Evolutionary conservation across 108 stramenopile species (phyloP).

Genomic region (Cyclotella baltica): DNA sequence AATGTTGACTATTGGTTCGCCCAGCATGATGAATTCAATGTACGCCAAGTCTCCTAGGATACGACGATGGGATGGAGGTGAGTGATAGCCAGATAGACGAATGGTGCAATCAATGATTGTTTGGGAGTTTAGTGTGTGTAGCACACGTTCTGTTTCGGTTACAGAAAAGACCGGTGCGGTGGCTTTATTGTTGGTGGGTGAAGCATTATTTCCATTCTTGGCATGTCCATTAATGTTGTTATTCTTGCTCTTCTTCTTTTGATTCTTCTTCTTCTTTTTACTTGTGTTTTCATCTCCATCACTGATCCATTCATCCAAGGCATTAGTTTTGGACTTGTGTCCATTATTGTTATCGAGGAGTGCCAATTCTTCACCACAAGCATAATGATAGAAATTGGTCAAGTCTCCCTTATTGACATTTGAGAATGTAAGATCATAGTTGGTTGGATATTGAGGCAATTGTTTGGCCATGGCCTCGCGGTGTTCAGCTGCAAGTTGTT

Average conservation of each 20-base stretch:
- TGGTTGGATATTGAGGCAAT: slow-evolving; percentile 6
- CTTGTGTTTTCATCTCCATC: slow-evolving; percentile 32
- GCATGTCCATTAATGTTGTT: neutral
- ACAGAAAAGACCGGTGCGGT: neutral
- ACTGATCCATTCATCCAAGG: slow-evolving; percentile 6
- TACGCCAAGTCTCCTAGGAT: slow-evolving; percentile 95
- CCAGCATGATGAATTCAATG: slow-evolving; percentile 77
- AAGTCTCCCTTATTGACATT: slow-evolving; percentile 57
- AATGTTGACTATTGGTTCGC: slow-evolving; percentile 59
- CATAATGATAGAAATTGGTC: slow-evolving; percentile 76
- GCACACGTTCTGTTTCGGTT: slow-evolving; percentile 48
- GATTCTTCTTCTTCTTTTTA: slow-evolving; percentile 49
- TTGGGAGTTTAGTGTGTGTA: slow-evolving; percentile 65
- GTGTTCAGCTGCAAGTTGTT: slow-evolving; percentile 41
- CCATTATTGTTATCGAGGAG: slow-evolving; percentile 28
- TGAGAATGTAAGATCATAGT: slow-evolving; percentile 44
- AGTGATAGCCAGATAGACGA: slow-evolving; percentile 86
- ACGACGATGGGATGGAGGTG: slow-evolving; percentile 85
- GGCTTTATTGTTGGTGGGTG: neutral
- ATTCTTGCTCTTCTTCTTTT: slow-evolving; percentile 16
- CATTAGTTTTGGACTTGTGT: neutral
- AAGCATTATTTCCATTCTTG: slow-evolving; percentile 3
- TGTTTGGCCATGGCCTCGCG: slow-evolving; percentile 21
- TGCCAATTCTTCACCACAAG: slow-evolving; percentile 71
- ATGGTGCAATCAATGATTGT: slow-evolving; percentile 59